Conservation (phyloP, 2,329 filamentous ascomycete genomes). For the Microdochium trichocladiopsis region DNA sequence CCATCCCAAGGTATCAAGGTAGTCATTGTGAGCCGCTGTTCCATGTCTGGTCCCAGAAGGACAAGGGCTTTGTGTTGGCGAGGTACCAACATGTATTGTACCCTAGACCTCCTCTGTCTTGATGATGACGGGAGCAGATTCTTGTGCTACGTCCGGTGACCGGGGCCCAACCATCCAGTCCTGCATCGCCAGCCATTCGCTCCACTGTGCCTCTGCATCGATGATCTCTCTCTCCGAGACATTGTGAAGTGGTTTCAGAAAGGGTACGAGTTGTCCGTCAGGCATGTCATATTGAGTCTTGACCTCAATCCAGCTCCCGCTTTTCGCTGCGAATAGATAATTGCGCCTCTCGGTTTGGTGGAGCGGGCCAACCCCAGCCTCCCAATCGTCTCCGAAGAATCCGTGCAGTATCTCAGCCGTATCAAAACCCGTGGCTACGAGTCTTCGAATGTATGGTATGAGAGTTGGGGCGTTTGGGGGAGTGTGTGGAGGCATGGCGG, state of each 20-base stretch:
- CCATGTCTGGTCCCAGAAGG: background rate
- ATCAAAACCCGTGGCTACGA: conserved; percentile 90
- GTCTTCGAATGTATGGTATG: conserved; percentile 81
- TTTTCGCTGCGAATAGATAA: conserved; percentile 92
- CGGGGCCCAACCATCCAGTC: conserved; percentile 96
- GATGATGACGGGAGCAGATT: conserved; percentile 14
- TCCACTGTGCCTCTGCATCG: conserved; percentile 79
- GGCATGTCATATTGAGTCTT: conserved; percentile 88
- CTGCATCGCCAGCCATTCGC: conserved; percentile 92
- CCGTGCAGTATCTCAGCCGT: conserved; percentile 80
- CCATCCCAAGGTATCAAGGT: too few relatives aligned
- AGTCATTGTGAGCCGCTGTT: too few relatives aligned
- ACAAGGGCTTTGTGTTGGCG: background rate
- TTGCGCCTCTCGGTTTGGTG: conserved; percentile 89
- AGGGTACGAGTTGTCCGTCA: conserved; percentile 71
- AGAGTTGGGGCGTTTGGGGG: conserved; percentile 52
- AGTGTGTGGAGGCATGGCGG: conserved; percentile 16
- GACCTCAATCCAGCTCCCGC: conserved; percentile 79
- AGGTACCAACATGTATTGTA: background rate
- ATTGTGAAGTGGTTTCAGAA: conserved; percentile 74
- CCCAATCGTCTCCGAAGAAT: conserved; percentile 96
- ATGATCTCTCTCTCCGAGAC: conserved; percentile 75
- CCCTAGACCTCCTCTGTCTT: conserved; percentile 18
- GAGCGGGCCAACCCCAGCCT: conserved; percentile 68
- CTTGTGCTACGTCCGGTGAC: conserved; percentile 42